These are phyloP conservation scores for Ophiostoma quercus DNA, from an alignment of 2,329 filamentous ascomycete species.

Conservation along the genomic window DNA sequence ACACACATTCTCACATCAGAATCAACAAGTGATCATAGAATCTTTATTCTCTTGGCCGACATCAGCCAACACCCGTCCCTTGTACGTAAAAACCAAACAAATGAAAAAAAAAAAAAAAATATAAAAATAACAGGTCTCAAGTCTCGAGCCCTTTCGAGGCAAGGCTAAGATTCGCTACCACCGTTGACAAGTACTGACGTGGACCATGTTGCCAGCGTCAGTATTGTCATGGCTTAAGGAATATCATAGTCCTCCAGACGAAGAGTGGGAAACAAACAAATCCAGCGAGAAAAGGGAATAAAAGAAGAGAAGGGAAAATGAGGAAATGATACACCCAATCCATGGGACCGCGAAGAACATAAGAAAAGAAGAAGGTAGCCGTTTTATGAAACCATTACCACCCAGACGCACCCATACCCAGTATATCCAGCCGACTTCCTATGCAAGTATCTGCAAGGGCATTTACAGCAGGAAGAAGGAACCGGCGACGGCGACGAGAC, in stretches of 20 bases:
- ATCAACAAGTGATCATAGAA: slow-evolving; percentile 3
- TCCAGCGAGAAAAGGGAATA: slow-evolving; percentile 4
- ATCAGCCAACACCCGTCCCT: slow-evolving; percentile 3
- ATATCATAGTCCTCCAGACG: neutral
- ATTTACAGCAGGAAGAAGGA: slow-evolving; percentile 42
- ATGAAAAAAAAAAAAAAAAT: neutral
- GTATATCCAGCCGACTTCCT: neutral
- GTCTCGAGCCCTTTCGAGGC: neutral
- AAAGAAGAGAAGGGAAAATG: slow-evolving; percentile 10
- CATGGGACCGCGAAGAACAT: neutral
- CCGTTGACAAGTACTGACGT: neutral
- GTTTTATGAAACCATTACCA: slow-evolving; percentile 17
- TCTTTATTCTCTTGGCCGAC: slow-evolving; percentile 6
- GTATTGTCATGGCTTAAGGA: slow-evolving; percentile 17
- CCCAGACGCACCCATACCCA: neutral
- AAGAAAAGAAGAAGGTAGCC: neutral
- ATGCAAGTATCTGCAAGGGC: neutral
- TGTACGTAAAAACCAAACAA: slow-evolving; percentile 15
- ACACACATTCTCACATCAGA: neutral
- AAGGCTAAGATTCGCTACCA: neutral
- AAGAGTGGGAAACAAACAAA: slow-evolving; percentile 1
- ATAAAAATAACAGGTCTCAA: neutral
- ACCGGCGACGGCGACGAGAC: slow-evolving; percentile 40
- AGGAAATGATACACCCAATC: slow-evolving; percentile 15
- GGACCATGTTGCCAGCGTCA: slow-evolving; percentile 10